A percentile compares a stretch with the other conserved stretches of the same genome.
Conservation (phyloP, 2,329 filamentous ascomycete species). For the Aspergillus sp. region DNA sequence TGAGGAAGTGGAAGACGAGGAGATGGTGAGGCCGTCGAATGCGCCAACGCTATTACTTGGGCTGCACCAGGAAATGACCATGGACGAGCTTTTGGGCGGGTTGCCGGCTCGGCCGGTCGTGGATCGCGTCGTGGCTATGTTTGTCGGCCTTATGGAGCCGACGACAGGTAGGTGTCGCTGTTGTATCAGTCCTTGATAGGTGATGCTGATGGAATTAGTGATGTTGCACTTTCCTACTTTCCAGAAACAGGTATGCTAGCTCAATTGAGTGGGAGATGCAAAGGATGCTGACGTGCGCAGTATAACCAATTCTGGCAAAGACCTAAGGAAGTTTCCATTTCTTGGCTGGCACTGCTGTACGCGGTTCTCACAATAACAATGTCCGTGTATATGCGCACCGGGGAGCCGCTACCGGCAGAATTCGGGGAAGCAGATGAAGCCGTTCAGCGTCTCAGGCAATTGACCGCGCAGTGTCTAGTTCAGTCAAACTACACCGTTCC, state of each 20-base stretch:
- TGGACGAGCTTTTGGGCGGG: slow-evolving; percentile 36
- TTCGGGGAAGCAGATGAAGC: slow-evolving; percentile 19
- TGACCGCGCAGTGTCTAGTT: slow-evolving; percentile 35
- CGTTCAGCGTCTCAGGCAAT: slow-evolving; percentile 54
- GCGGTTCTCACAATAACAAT: slow-evolving; percentile 31
- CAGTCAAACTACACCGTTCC: slow-evolving; percentile 37
- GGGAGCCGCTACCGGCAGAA: slow-evolving; percentile 26
- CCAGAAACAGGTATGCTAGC: slow-evolving; percentile 29
- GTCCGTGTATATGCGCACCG: slow-evolving; percentile 26
- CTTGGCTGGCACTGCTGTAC: slow-evolving; percentile 37
- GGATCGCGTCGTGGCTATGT: slow-evolving; percentile 39
- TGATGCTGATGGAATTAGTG: slow-evolving; percentile 20
- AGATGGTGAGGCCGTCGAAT: slow-evolving; percentile 20
- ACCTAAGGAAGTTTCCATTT: slow-evolving; percentile 29
- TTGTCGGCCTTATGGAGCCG: slow-evolving; percentile 38
- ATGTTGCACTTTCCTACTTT: slow-evolving; percentile 36
- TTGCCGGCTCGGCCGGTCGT: slow-evolving; percentile 33
- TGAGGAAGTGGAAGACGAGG: slow-evolving; percentile 27
- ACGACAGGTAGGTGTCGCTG: slow-evolving; percentile 27
- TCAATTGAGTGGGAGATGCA: too few relatives aligned
- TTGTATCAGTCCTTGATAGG: background rate
- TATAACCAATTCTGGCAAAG: slow-evolving; percentile 37
- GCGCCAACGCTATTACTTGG: slow-evolving; percentile 35
- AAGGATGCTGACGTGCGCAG: slow-evolving; percentile 12
- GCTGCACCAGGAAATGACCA: slow-evolving; percentile 25